Base-by-base conservation (phyloP, 305 asterid genomes). In the Rubia balearica region DNA sequence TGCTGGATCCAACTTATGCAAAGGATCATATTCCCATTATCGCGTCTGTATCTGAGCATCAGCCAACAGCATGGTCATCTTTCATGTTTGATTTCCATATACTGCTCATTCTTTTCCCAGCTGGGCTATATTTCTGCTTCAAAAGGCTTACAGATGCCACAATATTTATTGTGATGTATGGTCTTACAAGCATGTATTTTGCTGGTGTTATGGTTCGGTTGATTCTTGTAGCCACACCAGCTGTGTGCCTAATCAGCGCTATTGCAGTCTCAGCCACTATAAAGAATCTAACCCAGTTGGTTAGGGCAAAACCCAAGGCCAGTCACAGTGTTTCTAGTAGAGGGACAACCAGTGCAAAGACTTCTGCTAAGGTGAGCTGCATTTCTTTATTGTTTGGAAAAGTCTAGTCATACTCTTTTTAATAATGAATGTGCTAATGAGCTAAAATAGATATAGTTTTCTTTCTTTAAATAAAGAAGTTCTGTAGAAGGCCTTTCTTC, bases 171-270 rank as follows among this genome's bases (percentile, higher is more conserved):
- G 93, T 91, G 86, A 88, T 94, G 95, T 94, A 94, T 71, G 99
- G 99, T 74, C 97, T 91, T 79, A 91, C 97, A 61, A 94, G 99
- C 77, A 94, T 94, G 98, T 94, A 94, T 82, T 94, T 94, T 71
- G 96, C 98, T 81, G 99, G 99, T 74, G 99, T 94, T 76, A 94
- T 94, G 99, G 99, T 94, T 80, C 90, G 99, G 68, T 78, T 94
- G 77, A 94, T 91, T 80, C 97, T 94, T 73, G 98, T 94, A 67
- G 99, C 99, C 43, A 94, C 99, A 63, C 99, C 98, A 75, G 99
- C 99, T 38, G 91, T 94, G 43, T 94, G 99, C 85, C 98, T 94
- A 75, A 88, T 91, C 68, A 91, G 98, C 84, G 95, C 98, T 66
- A 89, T 94, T 82, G 99, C 99, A 59, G 98, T 91, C 83, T 94